A percentile compares a stretch with the other conserved stretches of the same genome.
phyloP scores from a whole-genome alignment of 345 rosid genomes.

The Sonneratia alba region DNA sequence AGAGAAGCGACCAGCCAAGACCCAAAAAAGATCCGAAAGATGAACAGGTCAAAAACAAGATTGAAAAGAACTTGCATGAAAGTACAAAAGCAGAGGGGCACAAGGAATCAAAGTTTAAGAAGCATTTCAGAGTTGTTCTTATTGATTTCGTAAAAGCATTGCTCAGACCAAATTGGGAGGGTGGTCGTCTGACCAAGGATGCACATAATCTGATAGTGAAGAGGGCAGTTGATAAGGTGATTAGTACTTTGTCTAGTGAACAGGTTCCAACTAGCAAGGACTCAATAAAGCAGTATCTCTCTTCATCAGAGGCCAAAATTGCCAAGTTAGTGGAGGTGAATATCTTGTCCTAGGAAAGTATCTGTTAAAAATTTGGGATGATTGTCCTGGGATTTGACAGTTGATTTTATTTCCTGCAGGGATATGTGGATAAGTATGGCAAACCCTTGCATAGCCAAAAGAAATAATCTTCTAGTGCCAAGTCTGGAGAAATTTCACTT shows the following conservation, averaged over 20 bases:
- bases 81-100: constrained; percentile 33
- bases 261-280: constrained; percentile 49
- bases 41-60: constrained; percentile 21
- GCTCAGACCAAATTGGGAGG: constrained; percentile 78
- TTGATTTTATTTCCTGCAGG: constrained; percentile 47
- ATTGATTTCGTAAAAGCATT: constrained; percentile 58
- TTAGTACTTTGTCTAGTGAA: constrained; percentile 43
- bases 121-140: constrained; percentile 52
- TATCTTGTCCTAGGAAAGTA: constrained; percentile 13
- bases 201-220: constrained; percentile 69
- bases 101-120: constrained; percentile 43
- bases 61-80: constrained; percentile 33
- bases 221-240: constrained; percentile 65
- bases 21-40: constrained; percentile 25
- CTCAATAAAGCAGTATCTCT: constrained; percentile 51
- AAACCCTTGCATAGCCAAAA: constrained; percentile 41
- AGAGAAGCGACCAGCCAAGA: constrained; percentile 31
- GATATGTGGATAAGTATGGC: constrained; percentile 51
- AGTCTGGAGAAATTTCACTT: constrained; percentile 4
- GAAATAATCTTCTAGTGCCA: constrained; percentile 24
- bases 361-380: constrained; percentile 4
- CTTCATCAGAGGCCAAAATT: constrained; percentile 41
- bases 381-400: constrained; percentile 13
- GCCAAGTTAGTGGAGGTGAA: constrained; percentile 80
- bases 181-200: constrained; percentile 74